Evolutionary conservation across 1,139 yeast species (phyloP).

Genomic region (Candida albicans): DNA sequence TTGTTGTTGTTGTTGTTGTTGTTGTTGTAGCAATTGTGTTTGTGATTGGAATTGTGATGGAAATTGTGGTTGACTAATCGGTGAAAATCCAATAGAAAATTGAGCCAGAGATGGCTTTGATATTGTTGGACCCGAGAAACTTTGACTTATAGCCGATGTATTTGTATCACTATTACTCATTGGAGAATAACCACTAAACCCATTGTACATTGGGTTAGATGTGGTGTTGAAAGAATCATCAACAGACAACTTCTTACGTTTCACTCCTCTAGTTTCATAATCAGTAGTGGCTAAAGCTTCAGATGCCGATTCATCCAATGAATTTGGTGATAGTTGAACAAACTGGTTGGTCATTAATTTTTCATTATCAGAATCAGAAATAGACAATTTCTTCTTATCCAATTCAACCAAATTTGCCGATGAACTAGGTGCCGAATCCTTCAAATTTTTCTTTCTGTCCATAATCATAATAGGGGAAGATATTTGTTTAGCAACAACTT

Average conservation of each 20-base stretch:
- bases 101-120: constrained; percentile 10
- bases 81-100: constrained; percentile 17
- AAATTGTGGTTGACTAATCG: constrained; percentile 15
- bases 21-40: constrained; percentile 15
- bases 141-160: constrained; percentile 31
- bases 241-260: constrained; percentile 45
- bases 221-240: constrained; percentile 43
- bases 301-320: constrained; percentile 65
- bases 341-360: constrained; percentile 7
- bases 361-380: constrained; percentile 14
- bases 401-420: constrained; percentile 18
- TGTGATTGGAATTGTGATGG: constrained; percentile 6
- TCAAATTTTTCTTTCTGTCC: constrained; percentile 76
- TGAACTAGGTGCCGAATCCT: constrained; percentile 15
- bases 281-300: constrained; percentile 53
- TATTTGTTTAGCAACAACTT: constrained; percentile 68
- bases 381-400: constrained; percentile 11
- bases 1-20: constrained; percentile 15
- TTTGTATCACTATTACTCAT: constrained; percentile 48
- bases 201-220: constrained; percentile 47
- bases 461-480: constrained; percentile 82
- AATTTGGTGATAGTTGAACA: constrained; percentile 55
- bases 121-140: not conserved
- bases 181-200: constrained; percentile 44
- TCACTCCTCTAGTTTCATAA: constrained; percentile 31